phyloP scores from a whole-genome alignment of 2,329 filamentous ascomycete species.

The Fulvia fulva region DNA sequence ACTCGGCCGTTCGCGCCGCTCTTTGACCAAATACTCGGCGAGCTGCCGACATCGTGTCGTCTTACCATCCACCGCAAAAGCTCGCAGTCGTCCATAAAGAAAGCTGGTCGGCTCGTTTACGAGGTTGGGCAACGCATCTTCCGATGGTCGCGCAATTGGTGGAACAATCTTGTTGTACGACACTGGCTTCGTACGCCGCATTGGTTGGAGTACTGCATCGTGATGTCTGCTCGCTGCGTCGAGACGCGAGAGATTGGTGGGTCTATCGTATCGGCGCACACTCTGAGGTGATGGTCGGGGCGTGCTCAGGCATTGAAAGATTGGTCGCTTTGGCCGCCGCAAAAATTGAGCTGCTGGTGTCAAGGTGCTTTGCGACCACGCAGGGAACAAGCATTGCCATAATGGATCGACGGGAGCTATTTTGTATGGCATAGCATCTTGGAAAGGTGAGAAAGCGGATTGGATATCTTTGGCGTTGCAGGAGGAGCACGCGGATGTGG shows the following conservation, averaged over 20 bases:
- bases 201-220: not conserved
- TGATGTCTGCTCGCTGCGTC: conserved; percentile 7
- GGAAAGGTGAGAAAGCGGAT: not conserved
- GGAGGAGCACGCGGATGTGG: not conserved
- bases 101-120: conserved; percentile 23
- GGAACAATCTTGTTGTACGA: not conserved
- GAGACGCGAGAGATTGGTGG: not conserved
- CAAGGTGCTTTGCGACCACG: conserved; percentile 26
- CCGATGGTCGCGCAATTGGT: not conserved
- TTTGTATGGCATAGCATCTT: not conserved
- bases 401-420: conserved; percentile 52
- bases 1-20: conserved; percentile 54
- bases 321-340: conserved; percentile 6
- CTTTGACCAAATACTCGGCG: conserved; percentile 56
- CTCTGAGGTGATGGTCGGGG: not conserved
- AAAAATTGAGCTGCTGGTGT: conserved; percentile 8
- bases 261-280: not conserved
- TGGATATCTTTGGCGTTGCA: not conserved
- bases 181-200: not conserved
- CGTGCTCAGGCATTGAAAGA: conserved; percentile 20
- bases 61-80: conserved; percentile 37
- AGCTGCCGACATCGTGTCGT: conserved; percentile 43
- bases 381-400: conserved; percentile 62
- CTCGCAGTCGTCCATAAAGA: conserved; percentile 49
- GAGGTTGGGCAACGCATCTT: not conserved